Evolutionary conservation across 495 filamentous ascomycete genomes (phyloP).

Genomic region (Penicillium cataractarum): DNA sequence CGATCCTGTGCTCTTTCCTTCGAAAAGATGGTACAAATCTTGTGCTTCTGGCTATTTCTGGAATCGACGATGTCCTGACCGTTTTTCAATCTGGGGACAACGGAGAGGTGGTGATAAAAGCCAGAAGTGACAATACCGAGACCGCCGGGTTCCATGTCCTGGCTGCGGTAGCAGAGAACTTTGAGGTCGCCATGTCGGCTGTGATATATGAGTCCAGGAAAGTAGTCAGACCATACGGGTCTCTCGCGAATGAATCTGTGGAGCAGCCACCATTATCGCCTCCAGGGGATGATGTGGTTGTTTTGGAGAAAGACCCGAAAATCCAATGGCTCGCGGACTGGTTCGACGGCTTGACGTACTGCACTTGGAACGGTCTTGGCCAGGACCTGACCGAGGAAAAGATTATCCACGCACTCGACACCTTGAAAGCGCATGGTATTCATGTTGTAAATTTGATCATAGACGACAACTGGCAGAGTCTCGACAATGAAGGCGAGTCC

Average conservation of each 20-base stretch:
- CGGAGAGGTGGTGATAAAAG: constrained; percentile 69
- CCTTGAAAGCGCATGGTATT: constrained; percentile 71
- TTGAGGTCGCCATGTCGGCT: constrained; percentile 77
- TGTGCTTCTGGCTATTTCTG: constrained; percentile 81
- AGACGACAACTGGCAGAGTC: constrained; percentile 94
- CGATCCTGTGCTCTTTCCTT: constrained; percentile 80
- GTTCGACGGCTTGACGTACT: constrained; percentile 83
- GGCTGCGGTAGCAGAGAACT: constrained; percentile 71
- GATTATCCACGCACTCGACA: constrained; percentile 72
- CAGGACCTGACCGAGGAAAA: constrained; percentile 80
- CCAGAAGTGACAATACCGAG: constrained; percentile 67
- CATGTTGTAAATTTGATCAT: constrained; percentile 83
- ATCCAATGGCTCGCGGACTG: constrained; percentile 81
- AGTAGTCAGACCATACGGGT: constrained; percentile 52
- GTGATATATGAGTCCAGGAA: constrained; percentile 85
- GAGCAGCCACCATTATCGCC: constrained; percentile 36
- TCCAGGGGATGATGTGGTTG: constrained; percentile 39
- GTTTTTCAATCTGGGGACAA: constrained; percentile 66
- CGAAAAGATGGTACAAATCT: constrained; percentile 73
- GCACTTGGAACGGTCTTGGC: constrained; percentile 94
- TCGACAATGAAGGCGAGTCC: constrained; percentile 59
- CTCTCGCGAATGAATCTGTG: constrained; percentile 7
- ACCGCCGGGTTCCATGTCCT: constrained; percentile 64
- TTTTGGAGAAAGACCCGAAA: constrained; percentile 50
- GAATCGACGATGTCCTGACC: constrained; percentile 70